Conservation (phyloP, 2,329 filamentous ascomycete species). For the Talaromyces sp. region DNA sequence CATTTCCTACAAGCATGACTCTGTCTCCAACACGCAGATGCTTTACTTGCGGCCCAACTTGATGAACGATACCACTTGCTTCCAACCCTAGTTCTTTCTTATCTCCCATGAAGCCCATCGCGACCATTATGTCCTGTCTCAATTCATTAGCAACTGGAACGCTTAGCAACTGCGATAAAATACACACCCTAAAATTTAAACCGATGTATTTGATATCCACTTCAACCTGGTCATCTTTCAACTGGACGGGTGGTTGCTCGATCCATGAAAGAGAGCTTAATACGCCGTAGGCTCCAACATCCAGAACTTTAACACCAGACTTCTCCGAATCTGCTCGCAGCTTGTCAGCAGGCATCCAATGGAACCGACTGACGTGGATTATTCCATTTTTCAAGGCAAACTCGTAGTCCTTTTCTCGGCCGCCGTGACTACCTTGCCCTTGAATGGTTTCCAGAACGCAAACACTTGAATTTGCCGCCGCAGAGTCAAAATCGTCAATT, state of each 20-base stretch:
- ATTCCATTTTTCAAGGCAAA: neutral
- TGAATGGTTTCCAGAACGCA: neutral
- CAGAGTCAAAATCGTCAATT: neutral
- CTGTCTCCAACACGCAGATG: too few relatives aligned
- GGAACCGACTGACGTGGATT: neutral
- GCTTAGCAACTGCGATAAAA: neutral
- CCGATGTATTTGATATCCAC: slow-evolving; percentile 40
- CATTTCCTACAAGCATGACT: too few relatives aligned
- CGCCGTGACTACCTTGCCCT: neutral
- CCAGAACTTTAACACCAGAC: neutral
- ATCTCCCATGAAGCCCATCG: too few relatives aligned
- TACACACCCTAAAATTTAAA: slow-evolving; percentile 20
- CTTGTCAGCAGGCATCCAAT: neutral
- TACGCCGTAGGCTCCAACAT: neutral
- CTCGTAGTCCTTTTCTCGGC: neutral
- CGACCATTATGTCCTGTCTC: too few relatives aligned
- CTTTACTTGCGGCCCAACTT: too few relatives aligned
- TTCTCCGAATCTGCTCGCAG: too few relatives aligned
- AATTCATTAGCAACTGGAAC: too few relatives aligned
- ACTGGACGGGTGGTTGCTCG: neutral
- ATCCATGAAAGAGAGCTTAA: neutral
- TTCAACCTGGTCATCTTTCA: neutral
- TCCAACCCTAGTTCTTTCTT: too few relatives aligned
- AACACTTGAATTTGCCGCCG: neutral
- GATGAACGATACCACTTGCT: too few relatives aligned